Evolutionary conservation across 495 filamentous ascomycete genomes (phyloP), one percentile per base, ranked within the genome.

Genomic region (Tuber calosporum): DNA sequence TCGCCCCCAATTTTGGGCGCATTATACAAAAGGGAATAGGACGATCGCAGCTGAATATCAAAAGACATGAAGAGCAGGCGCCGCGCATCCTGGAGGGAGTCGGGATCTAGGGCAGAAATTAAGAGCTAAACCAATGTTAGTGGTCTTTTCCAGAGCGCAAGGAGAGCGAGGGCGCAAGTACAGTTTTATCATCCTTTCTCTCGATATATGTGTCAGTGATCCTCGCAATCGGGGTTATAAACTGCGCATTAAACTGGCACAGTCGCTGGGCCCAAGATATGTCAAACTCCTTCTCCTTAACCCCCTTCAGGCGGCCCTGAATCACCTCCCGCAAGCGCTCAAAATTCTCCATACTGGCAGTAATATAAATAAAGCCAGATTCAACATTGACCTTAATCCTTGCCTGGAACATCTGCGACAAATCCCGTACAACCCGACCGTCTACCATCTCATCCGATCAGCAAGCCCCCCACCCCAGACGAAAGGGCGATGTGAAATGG

Each of bases 121-220:
- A 74, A 73, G 36, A 81, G 71, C 80, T 81, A 72, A 17, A 40
- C 19, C 40, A 38, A 36, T 30, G 71, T 80, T 68, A 80, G 41
- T 17, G 37, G 40, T 41, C 48, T 62, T 66, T n/a, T 66, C 39
- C 15, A 75, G 41, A 15, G 38, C 62, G n/a, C 13, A 19, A 34
- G 40, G 58, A 15, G 20, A 62, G 34, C n/a, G 15, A 53, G 38
- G n/a, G 53, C 37, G 34, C 48, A 22, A 79, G 68, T 71, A 80
- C 79, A 39, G 67, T 75, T 38, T 70, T 73, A 20, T 78, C 68
- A 38, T 73, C 75, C 15, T 75, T 34, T 41, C 41, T 75, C 48
- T 81, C 79, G 39, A 81, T 81, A 68, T 77, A 81, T 17, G 80
- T 81, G 66, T 71, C 72, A 30, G 80, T 81, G 20, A 79, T 76